Evolutionary conservation across 2,329 filamentous ascomycete species (phyloP), one percentile per base, ranked within the genome.

Genomic region (Xylariaceae sp.): DNA sequence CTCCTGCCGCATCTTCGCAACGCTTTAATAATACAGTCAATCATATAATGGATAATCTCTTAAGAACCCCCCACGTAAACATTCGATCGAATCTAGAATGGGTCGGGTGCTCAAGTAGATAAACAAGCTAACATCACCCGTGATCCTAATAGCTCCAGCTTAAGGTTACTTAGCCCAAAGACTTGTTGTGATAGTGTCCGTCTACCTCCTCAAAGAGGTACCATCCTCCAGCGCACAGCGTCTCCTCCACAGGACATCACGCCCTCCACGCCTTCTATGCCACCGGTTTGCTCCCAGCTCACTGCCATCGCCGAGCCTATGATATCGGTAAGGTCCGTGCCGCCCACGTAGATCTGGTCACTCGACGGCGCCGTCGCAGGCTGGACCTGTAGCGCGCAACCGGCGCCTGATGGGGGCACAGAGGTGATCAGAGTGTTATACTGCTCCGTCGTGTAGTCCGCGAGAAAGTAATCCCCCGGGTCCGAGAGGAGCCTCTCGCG

Each of bases 331-430:
- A 64, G 29, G 41, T 64, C 61, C 3, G 50, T 52, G 6, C 61
- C 55, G 21, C 60, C 60, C 2, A 64, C 26, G 44, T 61, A 59
- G 27, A 64, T 30, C 42, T 61, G 60, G 18, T 64, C 61, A 40
- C 40, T 53, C 2, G 53, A 55, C 15, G 61, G 59, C 30, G 53
- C 50, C 23, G 39, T 55, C 13, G 47, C 51, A 7, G 61, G 61
- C 24, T 54, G 52, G 1, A 64, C 50, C 26, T 64, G 54, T 9
- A 64, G 39, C 7, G 52, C 55, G 46, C 61, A 64, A n/a, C n/a
- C n/a, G 8, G 21, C 11, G 9, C 42, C 50, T 6, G 41, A 39
- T 8, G 42, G 18, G 18, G 55, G 43, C 21, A 57, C 41, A 21
- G 46, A 53, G 3, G 9, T 13, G 10, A 50, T 33, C 16, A 64